Base-by-base conservation (phyloP, 345 rosid genomes). In the Geranium brycei region DNA sequence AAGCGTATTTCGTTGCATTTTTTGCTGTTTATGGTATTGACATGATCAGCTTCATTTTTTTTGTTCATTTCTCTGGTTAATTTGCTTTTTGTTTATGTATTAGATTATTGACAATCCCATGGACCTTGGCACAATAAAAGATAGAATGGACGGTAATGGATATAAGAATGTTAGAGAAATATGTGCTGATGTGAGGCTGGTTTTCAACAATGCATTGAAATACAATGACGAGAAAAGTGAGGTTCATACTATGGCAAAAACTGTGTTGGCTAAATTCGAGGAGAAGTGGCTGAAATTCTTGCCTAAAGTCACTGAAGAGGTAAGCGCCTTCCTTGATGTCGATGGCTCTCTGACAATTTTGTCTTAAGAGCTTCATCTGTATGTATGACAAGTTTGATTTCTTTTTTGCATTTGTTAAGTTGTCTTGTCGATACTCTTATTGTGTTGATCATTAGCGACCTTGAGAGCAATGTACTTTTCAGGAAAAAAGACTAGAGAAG, bases 191-290 rank as follows among this genome's bases (percentile, higher is more conserved):
- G 82, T 92, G 78, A 85, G 87, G 31, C 75, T 89, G 71, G 85
- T 89, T 63, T 89, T 92, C 69, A 85, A 83, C 73, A 92, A 92
- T 70, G 98, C 98, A 14, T 89, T 87, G 98, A 83, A 83, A 30
- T 92, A 92, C 70, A 87, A 92, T 61, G 95, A 86, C 58, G 90
- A 86, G 68, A 69, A 68, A 62, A 82, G 80, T 71, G 82, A 85
- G 41, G 86, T 83, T 66, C 80, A 86, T 80, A 69, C 75, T 38
- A 92, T 86, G 98, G 98, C 98, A 58, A 83, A 77, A 74, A 83
- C 82, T 51, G 72, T 92, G 82, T 75, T 87, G 55, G 80, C 58
- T 62, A 92, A 80, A 70, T 89, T 87, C 67, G 96, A 92, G 73
- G 97, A 89, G 66, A 89, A 82, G 67, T 92, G 98, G 98, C 69